phyloP scores from a whole-genome alignment of 306 rosid species.

The Pueraria montana region DNA sequence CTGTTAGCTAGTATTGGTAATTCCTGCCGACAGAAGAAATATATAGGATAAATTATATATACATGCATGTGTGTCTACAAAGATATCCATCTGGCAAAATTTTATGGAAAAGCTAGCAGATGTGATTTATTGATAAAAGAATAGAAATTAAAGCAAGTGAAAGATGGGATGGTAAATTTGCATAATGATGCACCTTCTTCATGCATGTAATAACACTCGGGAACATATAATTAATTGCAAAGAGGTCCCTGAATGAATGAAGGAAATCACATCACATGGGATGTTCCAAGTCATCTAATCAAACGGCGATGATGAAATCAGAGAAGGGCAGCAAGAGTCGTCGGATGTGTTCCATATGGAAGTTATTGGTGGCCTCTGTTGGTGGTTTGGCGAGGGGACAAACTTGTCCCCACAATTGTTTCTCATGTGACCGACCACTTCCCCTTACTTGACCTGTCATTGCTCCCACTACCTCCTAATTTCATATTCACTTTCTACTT shows the following conservation, averaged over 20 bases:
- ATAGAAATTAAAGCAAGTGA: not conserved
- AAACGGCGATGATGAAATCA: constrained; percentile 60
- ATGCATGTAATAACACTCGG: constrained; percentile 6
- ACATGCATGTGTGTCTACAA: too few relatives aligned
- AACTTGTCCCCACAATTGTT: constrained; percentile 78
- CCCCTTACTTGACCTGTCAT: constrained; percentile 76
- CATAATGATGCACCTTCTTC: constrained; percentile 3
- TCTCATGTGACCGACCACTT: constrained; percentile 89
- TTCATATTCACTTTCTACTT: constrained; percentile 30
- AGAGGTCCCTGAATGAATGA: constrained; percentile 55
- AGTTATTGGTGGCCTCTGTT: constrained; percentile 55
- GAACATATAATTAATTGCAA: constrained; percentile 45
- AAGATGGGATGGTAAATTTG: constrained; percentile 19
- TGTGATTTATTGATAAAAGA: not conserved
- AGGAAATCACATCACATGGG: constrained; percentile 83
- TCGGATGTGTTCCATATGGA: constrained; percentile 69
- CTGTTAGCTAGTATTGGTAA: not conserved
- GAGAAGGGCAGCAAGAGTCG: constrained; percentile 49
- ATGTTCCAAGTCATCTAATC: constrained; percentile 63
- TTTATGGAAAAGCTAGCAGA: too few relatives aligned
- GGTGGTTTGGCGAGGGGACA: constrained; percentile 46
- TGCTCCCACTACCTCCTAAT: constrained; percentile 59
- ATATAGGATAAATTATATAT: too few relatives aligned
- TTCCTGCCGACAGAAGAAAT: not conserved
- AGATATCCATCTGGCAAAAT: too few relatives aligned